Conservation (phyloP, 371 early-diverging fungal species). For the Rhizomucor miehei region DNA sequence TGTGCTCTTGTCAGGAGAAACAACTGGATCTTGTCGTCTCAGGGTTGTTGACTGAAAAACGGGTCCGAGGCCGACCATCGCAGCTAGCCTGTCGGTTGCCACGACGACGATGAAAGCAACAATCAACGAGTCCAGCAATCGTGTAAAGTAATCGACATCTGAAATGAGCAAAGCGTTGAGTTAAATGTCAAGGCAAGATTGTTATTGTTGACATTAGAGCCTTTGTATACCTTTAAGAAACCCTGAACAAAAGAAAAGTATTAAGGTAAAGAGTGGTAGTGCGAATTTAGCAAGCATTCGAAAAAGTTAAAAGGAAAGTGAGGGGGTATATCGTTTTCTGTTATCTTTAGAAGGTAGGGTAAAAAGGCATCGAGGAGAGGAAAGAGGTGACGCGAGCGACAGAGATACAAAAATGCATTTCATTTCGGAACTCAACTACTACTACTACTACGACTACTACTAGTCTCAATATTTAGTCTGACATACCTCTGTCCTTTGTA, state of each 20-base stretch:
- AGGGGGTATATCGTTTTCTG: neutral
- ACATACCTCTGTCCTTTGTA: no score
- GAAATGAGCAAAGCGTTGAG: neutral
- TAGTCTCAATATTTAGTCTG: no score
- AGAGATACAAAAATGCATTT: no score
- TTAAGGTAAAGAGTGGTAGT: neutral
- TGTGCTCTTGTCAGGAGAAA: neutral
- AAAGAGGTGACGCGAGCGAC: no score
- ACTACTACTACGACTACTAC: no score
- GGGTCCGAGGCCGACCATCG: no score
- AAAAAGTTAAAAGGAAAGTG: neutral
- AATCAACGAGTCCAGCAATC: slow-evolving; percentile 3
- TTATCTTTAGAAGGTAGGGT: no score
- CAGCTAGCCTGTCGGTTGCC: no score
- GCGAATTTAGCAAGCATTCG: neutral
- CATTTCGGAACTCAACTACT: no score
- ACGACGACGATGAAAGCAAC: slow-evolving; percentile 1
- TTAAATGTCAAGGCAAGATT: slow-evolving; percentile 1
- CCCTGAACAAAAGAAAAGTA: neutral
- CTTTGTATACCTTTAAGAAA: neutral
- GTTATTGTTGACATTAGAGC: neutral
- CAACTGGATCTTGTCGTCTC: neutral
- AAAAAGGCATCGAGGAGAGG: no score
- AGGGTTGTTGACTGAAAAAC: no score
- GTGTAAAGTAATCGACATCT: slow-evolving; percentile 6